Percentiles rank a stretch among this genome's conserved stretches.
These are phyloP conservation scores for Edaphochlamys debaryana DNA, from an alignment of 139 green algal species.

Conservation along the genomic window DNA sequence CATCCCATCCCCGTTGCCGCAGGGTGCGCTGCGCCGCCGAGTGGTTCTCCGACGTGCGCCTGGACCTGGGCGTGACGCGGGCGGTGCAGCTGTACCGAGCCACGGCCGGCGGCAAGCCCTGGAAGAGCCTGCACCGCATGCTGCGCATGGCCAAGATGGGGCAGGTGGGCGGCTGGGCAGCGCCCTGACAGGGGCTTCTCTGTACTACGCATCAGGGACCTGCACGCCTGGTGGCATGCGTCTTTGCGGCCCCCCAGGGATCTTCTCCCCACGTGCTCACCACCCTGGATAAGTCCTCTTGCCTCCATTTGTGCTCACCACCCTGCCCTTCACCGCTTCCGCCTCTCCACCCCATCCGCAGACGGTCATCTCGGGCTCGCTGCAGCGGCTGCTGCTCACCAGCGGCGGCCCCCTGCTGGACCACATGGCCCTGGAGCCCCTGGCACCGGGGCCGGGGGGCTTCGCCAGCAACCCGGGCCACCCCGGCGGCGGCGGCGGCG, in stretches of 20 bases:
- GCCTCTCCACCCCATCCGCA: background rate
- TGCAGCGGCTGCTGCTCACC: constrained; percentile 3
- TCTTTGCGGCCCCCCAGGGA: too few relatives aligned
- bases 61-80: constrained; percentile 13
- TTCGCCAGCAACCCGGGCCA: background rate
- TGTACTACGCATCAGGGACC: too few relatives aligned
- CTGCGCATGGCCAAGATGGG: constrained; percentile 24
- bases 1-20: background rate
- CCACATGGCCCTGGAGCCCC: background rate
- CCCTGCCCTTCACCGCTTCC: background rate
- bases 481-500: background rate
- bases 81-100: constrained; percentile 17
- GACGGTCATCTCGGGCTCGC: constrained; percentile 5
- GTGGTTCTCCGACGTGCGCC: constrained; percentile 22
- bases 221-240: too few relatives aligned
- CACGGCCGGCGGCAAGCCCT: constrained; percentile 13
- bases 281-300: too few relatives aligned
- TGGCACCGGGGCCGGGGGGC: background rate
- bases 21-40: constrained; percentile 27
- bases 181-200: too few relatives aligned
- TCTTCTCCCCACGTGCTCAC: too few relatives aligned
- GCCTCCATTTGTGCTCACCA: background rate
- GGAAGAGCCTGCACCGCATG: constrained; percentile 24
- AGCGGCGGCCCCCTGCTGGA: constrained; percentile 1
- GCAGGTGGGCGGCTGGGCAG: background rate